Percentiles rank a stretch among this genome's conserved stretches.
Conservation (phyloP, 306 rosid genomes). For the Glycine latifolia region DNA sequence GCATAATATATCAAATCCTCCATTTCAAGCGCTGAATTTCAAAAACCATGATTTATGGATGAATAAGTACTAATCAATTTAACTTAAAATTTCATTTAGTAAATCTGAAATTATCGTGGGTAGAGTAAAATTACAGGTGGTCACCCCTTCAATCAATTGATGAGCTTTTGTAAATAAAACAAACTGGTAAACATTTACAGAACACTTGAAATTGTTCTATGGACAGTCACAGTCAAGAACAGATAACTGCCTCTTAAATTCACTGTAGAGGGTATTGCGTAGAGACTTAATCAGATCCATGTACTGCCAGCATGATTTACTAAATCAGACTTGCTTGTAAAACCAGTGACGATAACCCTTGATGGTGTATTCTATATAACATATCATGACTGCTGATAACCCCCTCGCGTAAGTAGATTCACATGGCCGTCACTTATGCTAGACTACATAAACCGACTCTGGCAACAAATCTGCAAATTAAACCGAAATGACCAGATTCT, state of each 20-base stretch:
- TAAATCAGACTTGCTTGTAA: no score
- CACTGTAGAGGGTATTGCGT: not conserved
- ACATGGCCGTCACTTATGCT: not conserved
- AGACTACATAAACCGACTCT: no score
- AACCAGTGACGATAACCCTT: not conserved
- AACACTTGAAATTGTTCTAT: not conserved
- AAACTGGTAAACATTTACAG: conserved; percentile 16
- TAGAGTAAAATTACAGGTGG: no score
- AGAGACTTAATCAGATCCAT: not conserved
- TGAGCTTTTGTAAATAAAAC: no score
- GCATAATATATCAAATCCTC: no score
- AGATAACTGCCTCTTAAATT: not conserved
- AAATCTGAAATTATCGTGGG: no score
- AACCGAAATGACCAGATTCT: conserved; percentile 61
- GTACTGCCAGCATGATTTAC: not conserved
- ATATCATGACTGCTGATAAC: no score
- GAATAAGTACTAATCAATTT: no score
- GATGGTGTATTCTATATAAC: not conserved
- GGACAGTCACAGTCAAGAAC: not conserved
- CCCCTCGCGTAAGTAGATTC: conserved; percentile 27
- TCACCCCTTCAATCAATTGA: no score
- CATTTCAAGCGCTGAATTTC: no score
- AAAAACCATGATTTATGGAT: no score
- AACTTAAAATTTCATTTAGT: no score
- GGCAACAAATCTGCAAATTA: not conserved